A percentile compares a stretch with the other conserved stretches of the same genome.
Evolutionary conservation across 768 basidiomycete genomes (phyloP).

Genomic region (Xerocomus brunneocitrinus): DNA sequence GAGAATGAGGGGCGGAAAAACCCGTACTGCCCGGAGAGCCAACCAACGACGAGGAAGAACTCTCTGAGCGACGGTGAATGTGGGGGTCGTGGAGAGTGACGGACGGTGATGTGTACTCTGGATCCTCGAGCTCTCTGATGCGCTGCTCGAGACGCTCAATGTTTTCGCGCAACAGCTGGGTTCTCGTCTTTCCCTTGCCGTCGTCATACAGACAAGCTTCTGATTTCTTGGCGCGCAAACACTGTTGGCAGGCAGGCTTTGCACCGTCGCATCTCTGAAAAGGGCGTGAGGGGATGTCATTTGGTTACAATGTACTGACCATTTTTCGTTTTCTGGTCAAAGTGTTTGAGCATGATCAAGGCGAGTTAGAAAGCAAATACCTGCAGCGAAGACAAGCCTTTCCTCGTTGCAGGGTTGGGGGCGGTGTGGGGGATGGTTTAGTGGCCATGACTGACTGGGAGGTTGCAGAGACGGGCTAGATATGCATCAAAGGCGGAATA

Average conservation of each 20-base stretch:
- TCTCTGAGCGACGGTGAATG: slow-evolving; percentile 36
- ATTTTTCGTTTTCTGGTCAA: slow-evolving; percentile 62
- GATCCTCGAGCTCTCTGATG: slow-evolving; percentile 70
- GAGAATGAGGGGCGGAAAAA: slow-evolving; percentile 53
- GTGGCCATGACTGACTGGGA: slow-evolving; percentile 23
- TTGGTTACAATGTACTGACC: slow-evolving; percentile 33
- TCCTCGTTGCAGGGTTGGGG: slow-evolving; percentile 54
- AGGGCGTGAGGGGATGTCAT: slow-evolving; percentile 9
- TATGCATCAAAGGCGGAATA: slow-evolving; percentile 16
- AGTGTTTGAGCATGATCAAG: slow-evolving; percentile 12
- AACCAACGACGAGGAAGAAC: slow-evolving; percentile 47
- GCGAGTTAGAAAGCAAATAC: slow-evolving; percentile 31
- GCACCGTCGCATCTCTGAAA: slow-evolving; percentile 69
- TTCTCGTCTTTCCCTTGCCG: slow-evolving; percentile 79
- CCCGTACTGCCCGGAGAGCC: slow-evolving; percentile 51
- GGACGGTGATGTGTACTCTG: slow-evolving; percentile 64
- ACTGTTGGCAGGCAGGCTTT: slow-evolving; percentile 78
- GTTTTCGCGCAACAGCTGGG: slow-evolving; percentile 73
- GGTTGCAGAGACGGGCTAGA: background rate
- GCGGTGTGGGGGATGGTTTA: slow-evolving; percentile 26
- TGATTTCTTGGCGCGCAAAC: slow-evolving; percentile 69
- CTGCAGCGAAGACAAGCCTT: slow-evolving; percentile 73
- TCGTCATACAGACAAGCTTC: slow-evolving; percentile 80
- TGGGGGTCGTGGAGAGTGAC: slow-evolving; percentile 71
- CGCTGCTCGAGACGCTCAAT: slow-evolving; percentile 68